Conservation (phyloP, 202 grass and related monocot species). For the Zizania palustris region DNA sequence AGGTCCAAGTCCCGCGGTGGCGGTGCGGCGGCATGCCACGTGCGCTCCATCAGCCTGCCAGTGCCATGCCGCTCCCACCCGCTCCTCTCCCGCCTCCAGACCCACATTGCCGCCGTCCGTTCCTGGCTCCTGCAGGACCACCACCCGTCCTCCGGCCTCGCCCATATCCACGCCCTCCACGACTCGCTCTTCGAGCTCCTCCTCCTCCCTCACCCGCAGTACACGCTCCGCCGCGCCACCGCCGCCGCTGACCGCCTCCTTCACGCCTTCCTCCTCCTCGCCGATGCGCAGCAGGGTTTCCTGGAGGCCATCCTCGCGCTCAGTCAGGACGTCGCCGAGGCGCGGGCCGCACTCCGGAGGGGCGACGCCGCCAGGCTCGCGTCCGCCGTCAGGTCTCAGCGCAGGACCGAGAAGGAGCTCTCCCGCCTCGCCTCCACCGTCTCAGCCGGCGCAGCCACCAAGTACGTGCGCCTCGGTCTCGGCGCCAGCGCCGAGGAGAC, state of each 20-base stretch:
- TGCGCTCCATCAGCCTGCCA: slow-evolving; percentile 60
- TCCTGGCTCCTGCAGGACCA: slow-evolving; percentile 11
- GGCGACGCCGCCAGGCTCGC: slow-evolving; percentile 36
- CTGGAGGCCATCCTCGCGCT: slow-evolving; percentile 32
- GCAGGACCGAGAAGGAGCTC: slow-evolving; percentile 49
- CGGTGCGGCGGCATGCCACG: slow-evolving; percentile 28
- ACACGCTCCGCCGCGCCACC: slow-evolving; percentile 5
- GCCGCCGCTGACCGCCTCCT: slow-evolving; percentile 46
- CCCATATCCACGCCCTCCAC: slow-evolving; percentile 45
- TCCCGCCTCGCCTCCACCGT: slow-evolving; percentile 28
- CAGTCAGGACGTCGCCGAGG: slow-evolving; percentile 10
- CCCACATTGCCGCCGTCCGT: slow-evolving; percentile 43
- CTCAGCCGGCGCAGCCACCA: background rate
- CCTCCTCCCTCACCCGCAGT: slow-evolving; percentile 36
- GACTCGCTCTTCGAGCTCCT: slow-evolving; percentile 49
- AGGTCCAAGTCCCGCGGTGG: slow-evolving; percentile 8
- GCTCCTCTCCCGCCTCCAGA: slow-evolving; percentile 55
- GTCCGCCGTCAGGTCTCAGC: slow-evolving; percentile 36
- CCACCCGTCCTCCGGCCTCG: slow-evolving; percentile 24
- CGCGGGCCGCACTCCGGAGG: slow-evolving; percentile 24
- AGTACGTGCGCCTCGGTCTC: background rate
- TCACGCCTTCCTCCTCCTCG: slow-evolving; percentile 56
- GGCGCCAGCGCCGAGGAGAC: slow-evolving; percentile 10
- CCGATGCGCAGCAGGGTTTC: slow-evolving; percentile 61
- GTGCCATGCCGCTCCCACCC: slow-evolving; percentile 70